Conservation (phyloP, 2,329 filamentous ascomycete genomes). For the Arthrobotrys musiformis region DNA sequence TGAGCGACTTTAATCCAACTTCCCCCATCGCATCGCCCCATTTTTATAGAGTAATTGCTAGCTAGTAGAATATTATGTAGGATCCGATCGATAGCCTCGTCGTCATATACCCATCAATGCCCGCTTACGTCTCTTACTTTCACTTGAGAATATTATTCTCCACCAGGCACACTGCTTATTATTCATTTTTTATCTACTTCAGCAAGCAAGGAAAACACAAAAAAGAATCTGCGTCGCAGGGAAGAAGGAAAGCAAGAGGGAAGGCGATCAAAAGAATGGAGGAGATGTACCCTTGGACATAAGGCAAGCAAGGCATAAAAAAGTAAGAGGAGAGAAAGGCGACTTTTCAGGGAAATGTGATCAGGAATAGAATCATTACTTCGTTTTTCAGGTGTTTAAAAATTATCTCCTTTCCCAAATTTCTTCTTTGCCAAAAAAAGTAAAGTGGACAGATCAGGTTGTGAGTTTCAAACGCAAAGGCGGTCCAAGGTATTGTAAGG, state of each 20-base stretch:
- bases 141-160: not conserved
- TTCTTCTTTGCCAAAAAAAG: not conserved
- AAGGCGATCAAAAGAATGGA: not conserved
- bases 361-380: not conserved
- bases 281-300: not conserved
- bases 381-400: not conserved
- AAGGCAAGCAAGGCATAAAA: not conserved
- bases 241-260: not conserved
- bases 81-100: not conserved
- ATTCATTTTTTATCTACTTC: not conserved
- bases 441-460: not conserved
- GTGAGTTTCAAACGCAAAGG: slow-evolving; percentile 1
- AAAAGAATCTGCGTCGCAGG: not conserved
- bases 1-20: not conserved
- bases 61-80: slow-evolving; percentile 5
- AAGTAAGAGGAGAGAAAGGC: not conserved
- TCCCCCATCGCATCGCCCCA: not conserved
- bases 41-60: no score
- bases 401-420: not conserved
- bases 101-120: no score
- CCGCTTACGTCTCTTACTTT: not conserved
- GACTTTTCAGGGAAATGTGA: not conserved
- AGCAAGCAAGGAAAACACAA: not conserved
- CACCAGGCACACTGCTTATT: not conserved
- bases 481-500: not conserved